Evolutionary conservation across 163 green algal genomes (phyloP).

Genomic region (Chlamydomonas reinhardtii): DNA sequence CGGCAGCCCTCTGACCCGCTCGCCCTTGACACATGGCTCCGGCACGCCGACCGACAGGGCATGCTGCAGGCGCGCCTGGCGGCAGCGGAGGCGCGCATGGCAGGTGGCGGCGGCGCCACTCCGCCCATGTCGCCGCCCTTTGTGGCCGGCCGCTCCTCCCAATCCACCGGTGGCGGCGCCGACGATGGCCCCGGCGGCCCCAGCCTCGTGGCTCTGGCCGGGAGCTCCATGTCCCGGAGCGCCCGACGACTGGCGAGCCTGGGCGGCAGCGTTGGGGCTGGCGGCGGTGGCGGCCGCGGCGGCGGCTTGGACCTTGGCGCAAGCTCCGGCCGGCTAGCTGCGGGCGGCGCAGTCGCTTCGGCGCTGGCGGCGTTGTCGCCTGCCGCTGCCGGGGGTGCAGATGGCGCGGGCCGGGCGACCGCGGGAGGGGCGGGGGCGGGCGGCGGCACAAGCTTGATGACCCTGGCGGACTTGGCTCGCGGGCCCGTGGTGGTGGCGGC

Average conservation of each 20-base stretch:
- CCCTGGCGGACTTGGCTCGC: not conserved
- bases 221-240: not conserved
- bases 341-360: not conserved
- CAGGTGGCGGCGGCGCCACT: no score
- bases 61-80: constrained; percentile 10
- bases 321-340: not conserved
- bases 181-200: no score
- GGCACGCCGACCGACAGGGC: no score
- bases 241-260: not conserved
- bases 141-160: no score
- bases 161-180: no score
- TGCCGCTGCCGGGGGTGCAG: not conserved
- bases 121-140: not conserved
- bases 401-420: not conserved
- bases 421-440: no score
- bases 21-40: no score
- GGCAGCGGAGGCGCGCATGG: not conserved
- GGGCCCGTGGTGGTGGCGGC: constrained; percentile 41
- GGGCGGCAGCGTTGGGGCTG: not conserved
- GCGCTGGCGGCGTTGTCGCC: not conserved
- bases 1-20: no score
- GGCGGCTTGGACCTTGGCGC: not conserved
- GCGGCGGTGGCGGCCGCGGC: not conserved
- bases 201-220: no score
- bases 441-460: not conserved